Percentiles rank a stretch among this genome's conserved stretches.
phyloP scores from a whole-genome alignment of 352 stramenopile genomes.

The Thalassiosira sp. region DNA sequence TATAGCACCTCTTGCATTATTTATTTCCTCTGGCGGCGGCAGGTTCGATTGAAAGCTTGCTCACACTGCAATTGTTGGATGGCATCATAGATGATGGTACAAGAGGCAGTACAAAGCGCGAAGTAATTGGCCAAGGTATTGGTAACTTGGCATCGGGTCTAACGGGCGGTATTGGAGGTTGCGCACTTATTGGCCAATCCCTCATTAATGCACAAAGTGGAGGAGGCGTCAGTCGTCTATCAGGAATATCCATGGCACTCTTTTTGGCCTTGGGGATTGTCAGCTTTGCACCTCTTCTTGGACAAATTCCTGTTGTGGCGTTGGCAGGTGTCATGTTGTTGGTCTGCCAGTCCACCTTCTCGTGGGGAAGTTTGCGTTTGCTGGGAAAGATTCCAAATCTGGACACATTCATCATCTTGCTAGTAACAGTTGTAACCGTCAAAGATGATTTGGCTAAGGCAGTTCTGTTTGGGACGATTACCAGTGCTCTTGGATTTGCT shows the following conservation, averaged over 20 bases:
- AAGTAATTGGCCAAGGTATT: constrained; percentile 86
- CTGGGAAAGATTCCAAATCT: constrained; percentile 74
- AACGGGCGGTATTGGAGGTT: constrained; percentile 91
- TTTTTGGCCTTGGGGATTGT: constrained; percentile 72
- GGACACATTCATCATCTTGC: constrained; percentile 70
- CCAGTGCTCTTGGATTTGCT: constrained; percentile 75
- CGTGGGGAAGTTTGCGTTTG: constrained; percentile 71
- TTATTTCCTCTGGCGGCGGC: constrained; percentile 89
- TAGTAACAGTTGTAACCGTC: constrained; percentile 71
- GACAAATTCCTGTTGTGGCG: constrained; percentile 59
- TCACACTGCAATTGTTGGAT: constrained; percentile 91
- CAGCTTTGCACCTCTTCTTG: constrained; percentile 64
- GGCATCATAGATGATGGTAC: constrained; percentile 81
- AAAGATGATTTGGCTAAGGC: constrained; percentile 73
- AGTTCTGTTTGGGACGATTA: constrained; percentile 67
- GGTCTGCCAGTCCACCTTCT: constrained; percentile 78
- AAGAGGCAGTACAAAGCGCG: constrained; percentile 76
- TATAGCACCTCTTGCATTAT: constrained; percentile 87
- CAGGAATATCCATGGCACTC: constrained; percentile 73
- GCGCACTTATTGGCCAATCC: constrained; percentile 90
- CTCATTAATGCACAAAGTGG: constrained; percentile 79
- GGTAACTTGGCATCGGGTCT: constrained; percentile 91
- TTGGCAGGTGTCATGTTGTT: constrained; percentile 81
- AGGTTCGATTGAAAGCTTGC: constrained; percentile 91
- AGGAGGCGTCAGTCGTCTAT: constrained; percentile 58